Evolutionary conservation across 345 rosid genomes (phyloP).

Genomic region (Stellera chamaejasme): DNA sequence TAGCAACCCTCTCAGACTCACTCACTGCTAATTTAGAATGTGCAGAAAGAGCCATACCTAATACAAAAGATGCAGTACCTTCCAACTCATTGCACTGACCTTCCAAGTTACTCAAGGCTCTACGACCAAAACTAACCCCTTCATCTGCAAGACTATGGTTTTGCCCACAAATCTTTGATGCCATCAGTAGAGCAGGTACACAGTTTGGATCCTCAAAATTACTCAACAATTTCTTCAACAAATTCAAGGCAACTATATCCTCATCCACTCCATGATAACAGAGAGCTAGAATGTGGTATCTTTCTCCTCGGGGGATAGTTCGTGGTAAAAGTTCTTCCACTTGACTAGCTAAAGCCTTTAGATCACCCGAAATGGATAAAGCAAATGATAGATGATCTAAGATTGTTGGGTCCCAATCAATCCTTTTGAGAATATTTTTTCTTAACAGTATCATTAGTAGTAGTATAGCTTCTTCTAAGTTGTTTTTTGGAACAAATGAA

Average conservation of each 20-base stretch:
- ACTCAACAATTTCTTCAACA: conserved; percentile 51
- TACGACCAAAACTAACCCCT: conserved; percentile 49
- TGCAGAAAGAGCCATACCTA: conserved; percentile 49
- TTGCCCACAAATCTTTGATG: conserved; percentile 57
- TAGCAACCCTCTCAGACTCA: conserved; percentile 38
- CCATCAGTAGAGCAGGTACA: conserved; percentile 50
- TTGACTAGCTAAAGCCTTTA: conserved; percentile 46
- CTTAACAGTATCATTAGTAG: conserved; percentile 63
- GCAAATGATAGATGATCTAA: conserved; percentile 77
- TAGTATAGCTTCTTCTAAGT: conserved; percentile 75
- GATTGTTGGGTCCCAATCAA: conserved; percentile 69
- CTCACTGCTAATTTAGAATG: conserved; percentile 39
- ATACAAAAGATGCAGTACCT: conserved; percentile 33
- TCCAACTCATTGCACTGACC: conserved; percentile 39
- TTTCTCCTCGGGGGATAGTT: conserved; percentile 42
- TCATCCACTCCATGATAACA: conserved; percentile 68
- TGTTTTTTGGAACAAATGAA: conserved; percentile 66
- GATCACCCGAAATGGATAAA: conserved; percentile 53
- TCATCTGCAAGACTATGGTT: conserved; percentile 42
- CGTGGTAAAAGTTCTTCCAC: conserved; percentile 66
- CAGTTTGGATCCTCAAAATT: conserved; percentile 40
- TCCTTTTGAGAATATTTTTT: conserved; percentile 48
- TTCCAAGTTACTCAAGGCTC: conserved; percentile 37
- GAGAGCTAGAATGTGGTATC: conserved; percentile 41
- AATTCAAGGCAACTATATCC: conserved; percentile 52